Evolutionary conservation across 1,284 basidiomycete species (phyloP), one percentile per base, ranked within the genome.

Genomic region (Leucocoprinus gongylophorus): DNA sequence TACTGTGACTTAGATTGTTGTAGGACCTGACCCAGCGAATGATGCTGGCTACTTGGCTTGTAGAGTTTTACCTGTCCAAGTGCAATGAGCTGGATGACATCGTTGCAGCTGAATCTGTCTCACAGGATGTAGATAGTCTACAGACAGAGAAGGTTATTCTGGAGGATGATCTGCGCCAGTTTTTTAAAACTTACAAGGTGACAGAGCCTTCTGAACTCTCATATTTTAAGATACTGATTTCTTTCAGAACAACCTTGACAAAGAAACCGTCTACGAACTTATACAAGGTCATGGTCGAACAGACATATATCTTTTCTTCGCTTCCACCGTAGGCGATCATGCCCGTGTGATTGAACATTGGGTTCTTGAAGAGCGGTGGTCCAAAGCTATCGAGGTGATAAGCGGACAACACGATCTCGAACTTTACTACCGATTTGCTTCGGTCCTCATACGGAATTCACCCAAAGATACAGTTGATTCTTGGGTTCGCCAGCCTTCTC

Each of bases 11-110:
- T 20, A 17, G 18, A n/a, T 23, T 50, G 42, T 50, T 51, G 21
- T 56, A 95, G 91, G 92, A 97, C 60, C 61, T 91, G 43, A 93
- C 91, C 0, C 94, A 97, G 66, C 80, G 97, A 30, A 94, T 95
- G 86, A 95, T 99, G 88, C 75, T 99, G 7, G 94, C 97, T 1
- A 98, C 95, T 0, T 99, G 97, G 97, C 84, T 99, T 6, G 86
- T 97, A 28, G 97, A 99, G 67, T 94, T 99, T 58, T 98, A 95
- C 65, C 80, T 99, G 20, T 89, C 87, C 69, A 98, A 97, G 72
- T 93, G 93, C 67, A 95, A 97, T 62, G 91, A 95, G 58, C 75
- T 98, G 45, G 97, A 99, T 64, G 97, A 99, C 62, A 72, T 91
- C 15, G 79, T 88, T 41, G 87, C 84, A 1, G 85, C 94, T 0